Percentiles rank a stretch among this genome's conserved stretches.
These are phyloP conservation scores for Chaetomium strumarium DNA, from an alignment of 2,329 filamentous ascomycete genomes.

Conservation along the genomic window DNA sequence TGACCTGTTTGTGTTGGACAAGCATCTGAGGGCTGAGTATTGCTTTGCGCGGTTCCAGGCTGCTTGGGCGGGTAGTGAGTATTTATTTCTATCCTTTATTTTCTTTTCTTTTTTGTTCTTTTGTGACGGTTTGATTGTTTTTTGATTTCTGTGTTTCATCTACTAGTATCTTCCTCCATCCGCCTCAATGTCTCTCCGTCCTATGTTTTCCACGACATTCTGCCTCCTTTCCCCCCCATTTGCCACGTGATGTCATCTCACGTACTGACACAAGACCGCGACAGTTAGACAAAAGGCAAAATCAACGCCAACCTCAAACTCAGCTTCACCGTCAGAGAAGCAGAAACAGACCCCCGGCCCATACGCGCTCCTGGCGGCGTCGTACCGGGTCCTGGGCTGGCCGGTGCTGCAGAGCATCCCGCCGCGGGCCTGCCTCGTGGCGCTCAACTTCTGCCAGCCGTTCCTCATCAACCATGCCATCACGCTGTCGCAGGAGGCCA, in stretches of 20 bases:
- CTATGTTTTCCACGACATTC: not conserved
- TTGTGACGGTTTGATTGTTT: not conserved
- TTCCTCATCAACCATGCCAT: constrained; percentile 37
- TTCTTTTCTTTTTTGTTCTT: not conserved
- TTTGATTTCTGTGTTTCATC: not conserved
- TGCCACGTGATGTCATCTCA: not conserved
- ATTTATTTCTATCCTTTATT: not conserved
- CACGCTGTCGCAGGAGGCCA: constrained; percentile 27
- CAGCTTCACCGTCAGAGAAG: too few species aligned
- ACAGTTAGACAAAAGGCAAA: constrained; percentile 21
- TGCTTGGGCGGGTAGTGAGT: constrained; percentile 17
- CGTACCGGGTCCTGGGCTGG: constrained; percentile 27
- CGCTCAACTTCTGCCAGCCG: constrained; percentile 41
- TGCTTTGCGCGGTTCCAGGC: constrained; percentile 9
- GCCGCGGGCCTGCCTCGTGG: constrained; percentile 35
- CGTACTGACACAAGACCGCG: not conserved
- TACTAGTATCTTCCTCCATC: too few species aligned
- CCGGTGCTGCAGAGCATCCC: constrained; percentile 30
- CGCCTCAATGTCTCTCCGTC: not conserved
- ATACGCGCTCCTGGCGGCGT: constrained; percentile 24
- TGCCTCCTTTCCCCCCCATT: not conserved
- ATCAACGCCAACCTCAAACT: too few species aligned
- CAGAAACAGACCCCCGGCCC: too few species aligned
- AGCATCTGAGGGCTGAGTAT: constrained; percentile 17
- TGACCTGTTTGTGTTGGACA: constrained; percentile 22